Evolutionary conservation across 169 alveolate species (phyloP).

Genomic region (Plasmodium berghei): DNA sequence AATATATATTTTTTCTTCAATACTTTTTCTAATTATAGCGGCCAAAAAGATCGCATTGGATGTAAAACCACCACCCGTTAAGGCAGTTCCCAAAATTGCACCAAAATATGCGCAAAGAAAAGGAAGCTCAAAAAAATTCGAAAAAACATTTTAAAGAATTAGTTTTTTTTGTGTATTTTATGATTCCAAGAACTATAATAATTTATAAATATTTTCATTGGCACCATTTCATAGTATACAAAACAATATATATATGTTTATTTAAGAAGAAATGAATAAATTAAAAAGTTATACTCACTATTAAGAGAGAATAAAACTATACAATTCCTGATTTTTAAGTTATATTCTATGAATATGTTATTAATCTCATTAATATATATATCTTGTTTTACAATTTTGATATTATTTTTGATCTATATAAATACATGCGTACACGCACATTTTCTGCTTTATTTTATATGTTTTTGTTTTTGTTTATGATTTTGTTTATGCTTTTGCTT

Average conservation of each 20-base stretch:
- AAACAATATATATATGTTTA: neutral
- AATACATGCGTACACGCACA: too few relatives aligned
- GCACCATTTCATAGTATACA: neutral
- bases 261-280: neutral
- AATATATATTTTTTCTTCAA: too few relatives aligned
- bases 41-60: slow-evolving; percentile 9
- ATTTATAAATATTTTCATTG: slow-evolving; percentile 5
- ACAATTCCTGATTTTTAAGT: too few relatives aligned
- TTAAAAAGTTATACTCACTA: too few relatives aligned
- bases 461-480: too few relatives aligned
- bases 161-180: slow-evolving; percentile 29
- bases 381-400: too few relatives aligned
- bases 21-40: neutral
- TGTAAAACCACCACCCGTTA: slow-evolving; percentile 73
- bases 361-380: too few relatives aligned
- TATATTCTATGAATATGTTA: too few relatives aligned
- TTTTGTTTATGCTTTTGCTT: too few relatives aligned
- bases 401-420: too few relatives aligned
- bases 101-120: slow-evolving; percentile 26
- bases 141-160: slow-evolving; percentile 19
- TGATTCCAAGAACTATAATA: slow-evolving; percentile 13
- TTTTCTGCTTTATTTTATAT: too few relatives aligned
- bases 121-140: slow-evolving; percentile 9
- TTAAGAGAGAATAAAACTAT: too few relatives aligned
- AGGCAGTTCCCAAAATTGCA: slow-evolving; percentile 57